Conservation (phyloP, 1,284 basidiomycete species). For the Gymnopus androsaceus region DNA sequence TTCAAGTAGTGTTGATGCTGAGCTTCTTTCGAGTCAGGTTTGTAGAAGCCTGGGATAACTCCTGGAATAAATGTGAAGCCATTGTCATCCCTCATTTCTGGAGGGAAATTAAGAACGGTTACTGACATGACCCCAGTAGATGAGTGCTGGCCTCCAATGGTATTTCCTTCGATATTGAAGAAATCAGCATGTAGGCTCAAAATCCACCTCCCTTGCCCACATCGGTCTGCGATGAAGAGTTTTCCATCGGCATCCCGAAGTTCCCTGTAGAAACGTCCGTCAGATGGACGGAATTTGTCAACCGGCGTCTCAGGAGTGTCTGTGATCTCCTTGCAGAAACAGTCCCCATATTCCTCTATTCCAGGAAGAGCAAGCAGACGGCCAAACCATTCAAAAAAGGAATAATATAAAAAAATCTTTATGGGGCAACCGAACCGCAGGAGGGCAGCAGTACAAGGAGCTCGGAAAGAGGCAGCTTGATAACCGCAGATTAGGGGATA, state of each 20-base stretch:
- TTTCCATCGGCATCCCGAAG: not conserved
- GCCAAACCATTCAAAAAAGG: slow-evolving; percentile 11
- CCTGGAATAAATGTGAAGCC: slow-evolving; percentile 15
- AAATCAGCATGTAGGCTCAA: slow-evolving; percentile 12
- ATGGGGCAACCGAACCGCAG: not conserved
- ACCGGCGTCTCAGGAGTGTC: not conserved
- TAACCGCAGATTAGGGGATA: not conserved
- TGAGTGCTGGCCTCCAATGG: not conserved
- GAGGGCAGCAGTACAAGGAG: not conserved
- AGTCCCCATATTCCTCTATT: slow-evolving; percentile 6
- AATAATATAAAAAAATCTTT: slow-evolving; percentile 4
- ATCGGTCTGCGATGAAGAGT: slow-evolving; percentile 13
- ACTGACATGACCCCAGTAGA: slow-evolving; percentile 14
- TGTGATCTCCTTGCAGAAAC: slow-evolving; percentile 11
- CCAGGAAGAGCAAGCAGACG: slow-evolving; percentile 11
- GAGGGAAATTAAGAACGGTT: slow-evolving; percentile 12
- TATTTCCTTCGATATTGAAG: slow-evolving; percentile 18
- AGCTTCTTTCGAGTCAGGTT: slow-evolving; percentile 9
- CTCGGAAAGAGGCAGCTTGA: not conserved
- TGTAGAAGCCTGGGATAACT: slow-evolving; percentile 12
- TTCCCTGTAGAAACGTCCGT: slow-evolving; percentile 2
- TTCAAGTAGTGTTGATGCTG: slow-evolving; percentile 10
- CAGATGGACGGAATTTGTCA: not conserved
- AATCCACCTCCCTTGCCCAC: slow-evolving; percentile 16
- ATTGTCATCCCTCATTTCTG: slow-evolving; percentile 6